These are phyloP conservation scores for Suhomyces faveliae DNA, from an alignment of 805 yeast species.

Conservation along the genomic window DNA sequence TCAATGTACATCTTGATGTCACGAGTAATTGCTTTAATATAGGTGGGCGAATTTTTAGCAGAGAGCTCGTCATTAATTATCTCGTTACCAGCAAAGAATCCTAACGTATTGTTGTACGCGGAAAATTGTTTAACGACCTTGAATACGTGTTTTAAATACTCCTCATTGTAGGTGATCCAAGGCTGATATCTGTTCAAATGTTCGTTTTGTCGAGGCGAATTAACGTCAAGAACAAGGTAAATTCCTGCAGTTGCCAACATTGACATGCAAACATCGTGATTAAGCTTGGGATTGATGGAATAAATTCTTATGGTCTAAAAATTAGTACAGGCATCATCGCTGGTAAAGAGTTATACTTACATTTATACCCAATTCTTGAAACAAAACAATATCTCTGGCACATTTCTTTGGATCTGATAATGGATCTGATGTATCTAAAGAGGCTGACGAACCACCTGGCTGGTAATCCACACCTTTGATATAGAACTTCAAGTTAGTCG, in stretches of 20 bases:
- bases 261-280: slow-evolving; percentile 91
- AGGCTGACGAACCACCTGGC: slow-evolving; percentile 91
- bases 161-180: slow-evolving; percentile 77
- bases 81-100: slow-evolving; percentile 91
- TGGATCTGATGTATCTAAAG: slow-evolving; percentile 60
- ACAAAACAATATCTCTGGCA: slow-evolving; percentile 76
- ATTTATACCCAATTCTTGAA: slow-evolving; percentile 83
- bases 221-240: slow-evolving; percentile 87
- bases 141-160: slow-evolving; percentile 73
- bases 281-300: slow-evolving; percentile 75
- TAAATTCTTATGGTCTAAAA: slow-evolving; percentile 73
- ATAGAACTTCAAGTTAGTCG: slow-evolving; percentile 51
- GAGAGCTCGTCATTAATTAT: slow-evolving; percentile 78
- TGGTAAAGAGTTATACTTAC: slow-evolving; percentile 20
- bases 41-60: slow-evolving; percentile 66
- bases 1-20: slow-evolving; percentile 76
- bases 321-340: slow-evolving; percentile 14
- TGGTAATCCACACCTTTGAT: slow-evolving; percentile 92
- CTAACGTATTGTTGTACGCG: slow-evolving; percentile 83
- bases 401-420: slow-evolving; percentile 70
- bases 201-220: slow-evolving; percentile 76
- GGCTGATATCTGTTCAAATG: slow-evolving; percentile 91
- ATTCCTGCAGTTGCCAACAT: slow-evolving; percentile 88
- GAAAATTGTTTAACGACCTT: slow-evolving; percentile 79
- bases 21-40: slow-evolving; percentile 72